phyloP scores from a whole-genome alignment of 352 stramenopile genomes.

The Elongisporangium prolatum region DNA sequence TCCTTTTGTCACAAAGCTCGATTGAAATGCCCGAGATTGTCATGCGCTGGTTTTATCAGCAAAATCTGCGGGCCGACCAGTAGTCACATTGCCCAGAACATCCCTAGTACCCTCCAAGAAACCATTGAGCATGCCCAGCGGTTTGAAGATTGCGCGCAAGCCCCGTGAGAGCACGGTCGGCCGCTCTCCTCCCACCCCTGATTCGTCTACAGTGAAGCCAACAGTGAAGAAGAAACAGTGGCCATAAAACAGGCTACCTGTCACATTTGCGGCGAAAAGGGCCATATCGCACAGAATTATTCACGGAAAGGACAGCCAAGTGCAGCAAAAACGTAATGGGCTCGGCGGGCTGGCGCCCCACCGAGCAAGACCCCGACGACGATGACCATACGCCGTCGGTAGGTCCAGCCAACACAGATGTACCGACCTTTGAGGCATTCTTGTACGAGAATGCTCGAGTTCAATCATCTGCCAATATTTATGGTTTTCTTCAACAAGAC shows the following conservation, averaged over 20 bases:
- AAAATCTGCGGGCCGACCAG: conserved; percentile 1
- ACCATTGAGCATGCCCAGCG: conserved; percentile 1
- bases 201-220: too few species aligned
- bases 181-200: too few species aligned
- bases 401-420: neutral
- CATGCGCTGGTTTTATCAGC: conserved; percentile 2
- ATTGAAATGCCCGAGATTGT: conserved; percentile 1
- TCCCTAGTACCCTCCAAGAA: neutral
- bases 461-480: too few species aligned
- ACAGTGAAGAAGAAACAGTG: too few species aligned
- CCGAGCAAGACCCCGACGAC: conserved; percentile 3
- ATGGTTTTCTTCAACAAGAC: too few species aligned
- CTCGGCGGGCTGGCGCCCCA: conserved; percentile 6
- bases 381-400: conserved; percentile 2
- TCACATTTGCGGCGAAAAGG: too few species aligned
- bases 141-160: conserved; percentile 2
- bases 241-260: too few species aligned
- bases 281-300: too few species aligned
- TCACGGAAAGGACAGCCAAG: conserved; percentile 1
- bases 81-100: conserved; percentile 1
- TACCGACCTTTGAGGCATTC: too few species aligned
- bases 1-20: conserved; percentile 1
- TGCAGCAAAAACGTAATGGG: conserved; percentile 3
- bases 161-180: neutral
- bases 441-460: too few species aligned